Evolutionary conservation across 2,329 filamentous ascomycete species (phyloP).

Genomic region (Stemphylium beticola): DNA sequence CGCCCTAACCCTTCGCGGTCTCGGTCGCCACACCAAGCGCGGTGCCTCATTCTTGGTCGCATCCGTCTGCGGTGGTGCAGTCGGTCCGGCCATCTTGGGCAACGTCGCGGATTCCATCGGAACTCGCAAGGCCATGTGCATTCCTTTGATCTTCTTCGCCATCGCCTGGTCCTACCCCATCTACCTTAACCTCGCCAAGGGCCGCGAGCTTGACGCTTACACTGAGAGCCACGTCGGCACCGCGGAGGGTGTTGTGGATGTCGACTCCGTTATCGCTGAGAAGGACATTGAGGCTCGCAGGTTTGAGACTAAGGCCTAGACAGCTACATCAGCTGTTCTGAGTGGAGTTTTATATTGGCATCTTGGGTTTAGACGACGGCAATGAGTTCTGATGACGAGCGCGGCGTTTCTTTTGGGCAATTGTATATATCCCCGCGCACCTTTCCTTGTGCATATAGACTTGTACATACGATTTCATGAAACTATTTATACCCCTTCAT

Average conservation of each 20-base stretch:
- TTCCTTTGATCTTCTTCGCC: slow-evolving; percentile 45
- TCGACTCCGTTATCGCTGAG: slow-evolving; percentile 31
- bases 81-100: slow-evolving; percentile 45
- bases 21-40: slow-evolving; percentile 50
- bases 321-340: too few relatives aligned
- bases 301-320: slow-evolving; percentile 21
- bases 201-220: slow-evolving; percentile 46
- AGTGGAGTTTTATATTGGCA: too few relatives aligned
- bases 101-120: slow-evolving; percentile 45
- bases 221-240: slow-evolving; percentile 40
- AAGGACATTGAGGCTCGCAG: slow-evolving; percentile 34
- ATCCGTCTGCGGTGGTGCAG: slow-evolving; percentile 46
- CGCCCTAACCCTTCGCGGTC: slow-evolving; percentile 45
- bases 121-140: slow-evolving; percentile 45
- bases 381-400: too few relatives aligned
- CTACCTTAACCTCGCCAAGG: slow-evolving; percentile 46
- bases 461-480: too few relatives aligned
- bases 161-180: slow-evolving; percentile 47
- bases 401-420: too few relatives aligned
- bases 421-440: too few relatives aligned
- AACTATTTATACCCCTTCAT: too few relatives aligned
- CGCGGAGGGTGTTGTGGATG: slow-evolving; percentile 29
- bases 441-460: too few relatives aligned
- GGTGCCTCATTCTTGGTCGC: slow-evolving; percentile 48
- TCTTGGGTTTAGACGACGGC: too few relatives aligned